Conservation (phyloP, 805 yeast species). For the Candida xiaguanensis region DNA sequence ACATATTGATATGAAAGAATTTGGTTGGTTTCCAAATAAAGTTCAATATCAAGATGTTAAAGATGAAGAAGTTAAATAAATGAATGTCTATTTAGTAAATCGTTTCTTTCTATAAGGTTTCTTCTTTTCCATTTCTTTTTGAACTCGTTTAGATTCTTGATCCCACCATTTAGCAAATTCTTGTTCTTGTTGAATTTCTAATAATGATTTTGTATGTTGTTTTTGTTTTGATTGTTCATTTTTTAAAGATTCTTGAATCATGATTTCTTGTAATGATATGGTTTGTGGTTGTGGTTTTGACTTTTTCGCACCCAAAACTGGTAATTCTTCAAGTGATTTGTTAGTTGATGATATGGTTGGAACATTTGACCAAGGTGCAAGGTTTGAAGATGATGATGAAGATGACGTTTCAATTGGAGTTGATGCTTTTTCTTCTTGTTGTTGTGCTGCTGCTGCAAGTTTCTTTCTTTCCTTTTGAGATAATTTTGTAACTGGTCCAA, state of each 20-base stretch:
- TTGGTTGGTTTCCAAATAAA: slow-evolving; percentile 72
- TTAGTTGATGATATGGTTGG: neutral
- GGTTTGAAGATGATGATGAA: slow-evolving; percentile 1
- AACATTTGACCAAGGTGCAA: slow-evolving; percentile 12
- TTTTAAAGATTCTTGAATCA: slow-evolving; percentile 44
- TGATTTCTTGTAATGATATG: slow-evolving; percentile 42
- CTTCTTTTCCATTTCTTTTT: slow-evolving; percentile 28
- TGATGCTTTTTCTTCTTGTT: slow-evolving; percentile 4
- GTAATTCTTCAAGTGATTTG: slow-evolving; percentile 12
- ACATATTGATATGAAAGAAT: slow-evolving; percentile 38
- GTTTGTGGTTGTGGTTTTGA: slow-evolving; percentile 6
- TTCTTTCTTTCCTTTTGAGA: slow-evolving; percentile 62
- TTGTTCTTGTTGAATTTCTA: slow-evolving; percentile 76
- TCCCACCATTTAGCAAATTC: slow-evolving; percentile 90
- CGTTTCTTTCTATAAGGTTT: neutral
- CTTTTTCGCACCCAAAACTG: slow-evolving; percentile 16
- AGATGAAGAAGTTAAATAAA: slow-evolving; percentile 3
- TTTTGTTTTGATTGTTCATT: slow-evolving; percentile 28
- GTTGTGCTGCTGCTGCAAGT: slow-evolving; percentile 18
- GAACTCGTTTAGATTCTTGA: slow-evolving; percentile 67
- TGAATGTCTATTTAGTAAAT: neutral
- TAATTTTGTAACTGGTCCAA: slow-evolving; percentile 38
- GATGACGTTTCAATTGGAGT: neutral
- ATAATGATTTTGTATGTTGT: slow-evolving; percentile 42
- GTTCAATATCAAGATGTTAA: slow-evolving; percentile 16